A percentile compares a stretch with the other conserved stretches of the same genome.
phyloP scores from a whole-genome alignment of 495 filamentous ascomycete genomes.

The Annulohypoxylon stygium region DNA sequence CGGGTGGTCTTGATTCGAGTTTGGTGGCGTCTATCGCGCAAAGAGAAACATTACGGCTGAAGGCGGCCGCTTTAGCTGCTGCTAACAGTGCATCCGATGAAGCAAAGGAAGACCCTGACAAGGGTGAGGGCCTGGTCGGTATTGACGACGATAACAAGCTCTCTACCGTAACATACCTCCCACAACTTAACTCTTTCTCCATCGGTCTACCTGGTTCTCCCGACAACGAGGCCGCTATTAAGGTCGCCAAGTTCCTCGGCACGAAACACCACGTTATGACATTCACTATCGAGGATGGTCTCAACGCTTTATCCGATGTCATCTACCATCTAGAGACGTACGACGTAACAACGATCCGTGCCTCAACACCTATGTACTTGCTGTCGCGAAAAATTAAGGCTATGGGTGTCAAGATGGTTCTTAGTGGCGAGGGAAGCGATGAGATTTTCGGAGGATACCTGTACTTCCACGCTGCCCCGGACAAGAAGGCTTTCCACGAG shows the following conservation, averaged over 20 bases:
- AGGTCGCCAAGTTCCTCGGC: slow-evolving; percentile 94
- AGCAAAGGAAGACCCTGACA: slow-evolving; percentile 61
- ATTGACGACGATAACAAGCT: slow-evolving; percentile 92
- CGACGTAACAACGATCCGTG: slow-evolving; percentile 98
- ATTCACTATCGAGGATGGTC: slow-evolving; percentile 95
- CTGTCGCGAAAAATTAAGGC: slow-evolving; percentile 98
- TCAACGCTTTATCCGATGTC: slow-evolving; percentile 95
- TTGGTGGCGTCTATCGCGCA: slow-evolving; percentile 96
- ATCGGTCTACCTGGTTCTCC: slow-evolving; percentile 93
- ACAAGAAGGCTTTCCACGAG: slow-evolving; percentile 90
- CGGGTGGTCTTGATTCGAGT: slow-evolving; percentile 95
- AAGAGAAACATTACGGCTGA: slow-evolving; percentile 84
- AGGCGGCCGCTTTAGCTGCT: slow-evolving; percentile 67
- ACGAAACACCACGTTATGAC: slow-evolving; percentile 98
- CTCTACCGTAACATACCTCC: slow-evolving; percentile 90
- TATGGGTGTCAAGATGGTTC: slow-evolving; percentile 98
- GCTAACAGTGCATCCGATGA: slow-evolving; percentile 58
- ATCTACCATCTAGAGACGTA: slow-evolving; percentile 98
- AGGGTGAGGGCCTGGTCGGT: slow-evolving; percentile 81
- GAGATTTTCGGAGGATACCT: slow-evolving; percentile 99
- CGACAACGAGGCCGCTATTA: slow-evolving; percentile 86
- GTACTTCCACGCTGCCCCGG: slow-evolving; percentile 95
- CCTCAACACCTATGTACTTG: slow-evolving; percentile 98
- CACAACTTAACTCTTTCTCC: slow-evolving; percentile 97
- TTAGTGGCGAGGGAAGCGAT: slow-evolving; percentile 95